Evolutionary conservation across 306 rosid genomes (phyloP).

Genomic region (Quercus wislizeni): DNA sequence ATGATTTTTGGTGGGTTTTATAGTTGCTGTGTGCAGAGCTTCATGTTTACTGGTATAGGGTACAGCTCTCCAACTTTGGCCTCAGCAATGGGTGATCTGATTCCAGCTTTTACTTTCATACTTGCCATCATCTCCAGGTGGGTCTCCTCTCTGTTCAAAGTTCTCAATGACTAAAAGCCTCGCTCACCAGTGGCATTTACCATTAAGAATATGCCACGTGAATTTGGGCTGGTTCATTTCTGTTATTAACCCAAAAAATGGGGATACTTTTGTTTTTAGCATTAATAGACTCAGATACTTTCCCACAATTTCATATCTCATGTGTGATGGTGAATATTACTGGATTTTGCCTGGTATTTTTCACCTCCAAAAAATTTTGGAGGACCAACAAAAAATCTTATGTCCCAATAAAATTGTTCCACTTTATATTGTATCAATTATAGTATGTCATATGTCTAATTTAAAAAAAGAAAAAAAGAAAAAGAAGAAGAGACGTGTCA

Average conservation of each 20-base stretch:
- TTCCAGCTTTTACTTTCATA: constrained; percentile 49
- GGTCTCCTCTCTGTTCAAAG: not conserved
- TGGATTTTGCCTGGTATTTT: not conserved
- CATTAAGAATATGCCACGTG: not conserved
- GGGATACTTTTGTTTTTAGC: not conserved
- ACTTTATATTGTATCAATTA: no score
- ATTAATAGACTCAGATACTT: not conserved
- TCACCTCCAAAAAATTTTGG: not conserved
- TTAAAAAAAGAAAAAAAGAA: no score
- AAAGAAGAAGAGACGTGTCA: no score
- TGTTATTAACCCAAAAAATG: not conserved
- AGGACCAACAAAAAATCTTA: no score
- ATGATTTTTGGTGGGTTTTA: not conserved
- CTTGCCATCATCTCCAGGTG: constrained; percentile 40
- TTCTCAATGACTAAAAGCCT: not conserved
- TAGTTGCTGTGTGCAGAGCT: constrained; percentile 25
- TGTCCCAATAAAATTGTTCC: no score
- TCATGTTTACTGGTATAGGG: constrained; percentile 30
- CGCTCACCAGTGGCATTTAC: not conserved
- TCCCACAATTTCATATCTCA: not conserved
- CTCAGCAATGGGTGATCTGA: constrained; percentile 40
- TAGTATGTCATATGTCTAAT: no score
- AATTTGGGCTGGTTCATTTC: not conserved
- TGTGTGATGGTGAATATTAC: not conserved
- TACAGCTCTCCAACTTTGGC: constrained; percentile 49